These are phyloP conservation scores for Cystobasidium tubakii DNA, from an alignment of 768 basidiomycete genomes.

Conservation along the genomic window DNA sequence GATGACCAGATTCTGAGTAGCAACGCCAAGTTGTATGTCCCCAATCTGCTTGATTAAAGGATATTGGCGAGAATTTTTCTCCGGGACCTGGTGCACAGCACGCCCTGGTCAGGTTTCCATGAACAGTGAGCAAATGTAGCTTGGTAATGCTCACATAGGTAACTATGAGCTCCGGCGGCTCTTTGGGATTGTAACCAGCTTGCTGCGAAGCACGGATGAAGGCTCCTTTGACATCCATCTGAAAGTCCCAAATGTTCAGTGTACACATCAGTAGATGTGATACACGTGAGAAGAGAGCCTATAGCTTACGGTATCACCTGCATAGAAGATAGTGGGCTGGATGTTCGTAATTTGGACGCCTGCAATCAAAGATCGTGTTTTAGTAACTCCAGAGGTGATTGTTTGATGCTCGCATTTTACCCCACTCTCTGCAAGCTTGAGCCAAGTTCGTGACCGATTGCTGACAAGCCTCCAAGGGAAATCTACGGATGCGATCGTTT, in stretches of 20 bases:
- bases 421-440: conserved; percentile 19
- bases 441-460: conserved; percentile 25
- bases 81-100: neutral
- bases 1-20: conserved; percentile 41
- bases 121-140: no score
- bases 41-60: conserved; percentile 37
- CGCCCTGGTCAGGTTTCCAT: no score
- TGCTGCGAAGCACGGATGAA: conserved; percentile 15
- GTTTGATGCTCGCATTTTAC: neutral
- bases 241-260: neutral
- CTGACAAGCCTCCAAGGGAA: conserved; percentile 21
- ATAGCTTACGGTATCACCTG: conserved; percentile 28
- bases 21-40: conserved; percentile 38
- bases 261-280: neutral
- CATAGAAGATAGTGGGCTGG: conserved; percentile 18
- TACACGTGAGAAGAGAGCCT: neutral
- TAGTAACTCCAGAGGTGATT: neutral
- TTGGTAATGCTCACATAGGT: conserved; percentile 16
- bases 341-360: conserved; percentile 1
- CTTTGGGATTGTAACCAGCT: neutral
- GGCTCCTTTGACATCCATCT: conserved; percentile 29
- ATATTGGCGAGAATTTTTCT: conserved; percentile 28
- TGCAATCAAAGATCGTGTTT: neutral
- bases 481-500: neutral
- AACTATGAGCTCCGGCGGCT: conserved; percentile 20